These are phyloP conservation scores for Sclerotinia glacialis DNA, from an alignment of 2,329 filamentous ascomycete species.

Conservation along the genomic window DNA sequence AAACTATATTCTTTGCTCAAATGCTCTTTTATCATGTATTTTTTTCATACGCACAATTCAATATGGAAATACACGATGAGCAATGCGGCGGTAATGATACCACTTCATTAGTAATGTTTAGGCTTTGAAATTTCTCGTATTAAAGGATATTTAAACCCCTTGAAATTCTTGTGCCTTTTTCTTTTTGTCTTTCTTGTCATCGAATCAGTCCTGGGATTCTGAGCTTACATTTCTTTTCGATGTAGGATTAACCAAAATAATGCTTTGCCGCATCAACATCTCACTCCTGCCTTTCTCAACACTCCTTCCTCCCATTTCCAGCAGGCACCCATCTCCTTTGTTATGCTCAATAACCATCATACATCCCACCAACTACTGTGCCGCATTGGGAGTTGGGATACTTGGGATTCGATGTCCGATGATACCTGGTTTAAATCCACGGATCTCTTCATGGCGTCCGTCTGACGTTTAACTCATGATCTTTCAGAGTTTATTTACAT, in stretches of 20 bases:
- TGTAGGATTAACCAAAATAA: neutral
- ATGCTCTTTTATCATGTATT: no score
- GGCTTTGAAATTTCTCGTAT: no score
- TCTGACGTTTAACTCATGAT: neutral
- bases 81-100: no score
- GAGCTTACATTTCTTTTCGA: neutral
- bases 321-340: accelerated
- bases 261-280: neutral
- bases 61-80: no score
- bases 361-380: neutral
- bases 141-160: neutral
- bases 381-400: neutral
- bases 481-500: neutral
- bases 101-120: no score
- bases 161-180: neutral
- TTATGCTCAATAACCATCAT: no score
- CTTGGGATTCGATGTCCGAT: neutral
- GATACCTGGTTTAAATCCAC: neutral
- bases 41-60: no score
- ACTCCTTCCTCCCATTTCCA: neutral
- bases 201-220: neutral
- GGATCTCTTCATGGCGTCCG: neutral
- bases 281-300: neutral
- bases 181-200: neutral
- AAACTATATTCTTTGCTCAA: no score